Base-by-base conservation (phyloP, 2,329 filamentous ascomycete species). In the Monosporascus sp. region DNA sequence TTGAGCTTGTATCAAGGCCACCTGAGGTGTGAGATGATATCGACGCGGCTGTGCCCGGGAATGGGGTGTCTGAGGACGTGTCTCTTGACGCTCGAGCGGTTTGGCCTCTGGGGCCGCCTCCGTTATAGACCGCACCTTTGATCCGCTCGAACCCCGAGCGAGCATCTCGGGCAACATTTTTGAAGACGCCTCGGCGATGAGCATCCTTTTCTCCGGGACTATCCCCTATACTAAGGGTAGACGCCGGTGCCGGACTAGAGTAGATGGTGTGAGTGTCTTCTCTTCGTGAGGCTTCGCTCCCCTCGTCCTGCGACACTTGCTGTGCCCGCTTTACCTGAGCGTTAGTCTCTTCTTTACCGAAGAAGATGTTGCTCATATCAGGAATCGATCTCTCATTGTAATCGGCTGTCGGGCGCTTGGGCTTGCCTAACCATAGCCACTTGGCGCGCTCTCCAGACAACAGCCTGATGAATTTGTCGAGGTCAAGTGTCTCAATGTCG, bases 401-500 rank as follows among this genome's bases (percentile, higher is more conserved):
- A 8, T 78, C 75, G 2, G 70, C 63, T 2, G 69, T 68, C 3
- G 74, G 80, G 65, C 93, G 91, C 56, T 87, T 84, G 38, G 89
- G 82, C 68, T 96, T 97, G 17, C 93, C 94, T 56, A 89, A 81
- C 94, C 94, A 99, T 2, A 99, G 78, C 91, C 92, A 97, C 69
- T 96, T 96, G 17, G 89, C 80, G 52, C 89, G 83, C 67, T 94
- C 89, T 37, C 94, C 93, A 56, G 86, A 87, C 1, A 88, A 83
- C 26, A 96, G 77, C 55, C 84, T 84, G 48, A 90, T 80, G 60
- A 97, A 96, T 46, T 79, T 85, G 61, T 96, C 91, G 51, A 97
- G 84, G 64, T 97, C 91, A 9, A 91, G 78, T 1, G 92, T 97
- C 72, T 99, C 94, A 37, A 97, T 86, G 63, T 97, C 93, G 4